Evolutionary conservation across 78 protist genomes (phyloP).

Genomic region (Dictyostelium firmibasis): DNA sequence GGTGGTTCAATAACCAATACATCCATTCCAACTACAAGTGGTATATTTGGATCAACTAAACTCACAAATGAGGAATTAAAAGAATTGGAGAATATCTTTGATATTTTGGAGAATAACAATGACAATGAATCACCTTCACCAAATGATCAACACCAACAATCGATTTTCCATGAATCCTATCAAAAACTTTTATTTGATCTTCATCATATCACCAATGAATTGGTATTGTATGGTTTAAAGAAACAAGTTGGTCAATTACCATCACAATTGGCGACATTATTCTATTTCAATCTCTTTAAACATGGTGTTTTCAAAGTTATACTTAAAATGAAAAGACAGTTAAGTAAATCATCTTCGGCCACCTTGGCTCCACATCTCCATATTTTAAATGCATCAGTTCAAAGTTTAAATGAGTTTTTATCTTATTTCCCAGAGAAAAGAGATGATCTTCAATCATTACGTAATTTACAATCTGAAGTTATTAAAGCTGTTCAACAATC

Average conservation of each 20-base stretch:
- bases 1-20: neutral
- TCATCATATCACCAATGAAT: constrained; percentile 67
- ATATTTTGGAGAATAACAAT: neutral
- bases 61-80: constrained; percentile 17
- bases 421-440: constrained; percentile 76
- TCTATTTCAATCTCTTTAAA: constrained; percentile 40
- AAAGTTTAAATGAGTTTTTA: constrained; percentile 68
- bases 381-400: constrained; percentile 4
- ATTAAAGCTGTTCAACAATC: constrained; percentile 8
- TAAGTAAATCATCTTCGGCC: neutral
- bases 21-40: neutral
- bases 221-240: constrained; percentile 62
- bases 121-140: neutral
- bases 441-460: constrained; percentile 31
- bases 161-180: constrained; percentile 4
- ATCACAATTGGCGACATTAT: constrained; percentile 63
- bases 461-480: constrained; percentile 40
- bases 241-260: constrained; percentile 77
- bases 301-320: constrained; percentile 21
- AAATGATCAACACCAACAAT: constrained; percentile 8
- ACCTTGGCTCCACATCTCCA: neutral
- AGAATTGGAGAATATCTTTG: neutral
- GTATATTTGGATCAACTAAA: neutral
- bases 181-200: constrained; percentile 44
- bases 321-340: neutral